phyloP scores from a whole-genome alignment of 345 rosid genomes.

The Citrus cavaleriei region DNA sequence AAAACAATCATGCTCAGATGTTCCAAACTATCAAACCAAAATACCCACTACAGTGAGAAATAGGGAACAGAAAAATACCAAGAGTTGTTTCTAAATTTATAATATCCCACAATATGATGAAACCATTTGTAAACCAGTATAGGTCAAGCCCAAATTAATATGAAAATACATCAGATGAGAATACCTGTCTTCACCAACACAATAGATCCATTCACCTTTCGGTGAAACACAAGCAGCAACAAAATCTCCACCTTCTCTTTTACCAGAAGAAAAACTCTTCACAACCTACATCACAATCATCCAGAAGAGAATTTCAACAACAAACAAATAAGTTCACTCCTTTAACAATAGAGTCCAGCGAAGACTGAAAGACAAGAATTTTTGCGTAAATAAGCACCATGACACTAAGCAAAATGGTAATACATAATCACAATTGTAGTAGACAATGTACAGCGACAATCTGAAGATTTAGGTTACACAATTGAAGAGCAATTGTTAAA shows the following conservation, averaged over 20 bases:
- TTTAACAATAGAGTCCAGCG: neutral
- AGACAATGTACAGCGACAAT: neutral
- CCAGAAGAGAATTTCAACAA: constrained; percentile 11
- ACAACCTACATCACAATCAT: constrained; percentile 58
- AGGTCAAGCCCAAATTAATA: neutral
- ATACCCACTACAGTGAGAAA: neutral
- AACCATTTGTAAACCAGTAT: neutral
- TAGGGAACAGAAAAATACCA: neutral
- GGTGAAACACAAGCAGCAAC: constrained; percentile 90
- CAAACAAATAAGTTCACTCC: constrained; percentile 15
- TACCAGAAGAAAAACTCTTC: constrained; percentile 98
- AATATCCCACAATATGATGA: neutral
- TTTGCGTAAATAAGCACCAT: neutral
- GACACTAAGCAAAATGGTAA: neutral
- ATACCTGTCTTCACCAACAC: constrained; percentile 93
- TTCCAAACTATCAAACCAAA: neutral
- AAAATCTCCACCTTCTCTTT: constrained; percentile 96
- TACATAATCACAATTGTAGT: neutral
- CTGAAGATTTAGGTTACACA: neutral
- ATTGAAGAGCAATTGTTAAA: neutral
- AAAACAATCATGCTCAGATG: neutral
- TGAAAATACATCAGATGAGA: neutral
- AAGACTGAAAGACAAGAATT: neutral
- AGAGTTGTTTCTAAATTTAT: neutral
- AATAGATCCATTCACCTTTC: constrained; percentile 96